Base-by-base conservation (phyloP, 2,329 filamentous ascomycete genomes). In the Ophiosphaerella korrae region DNA sequence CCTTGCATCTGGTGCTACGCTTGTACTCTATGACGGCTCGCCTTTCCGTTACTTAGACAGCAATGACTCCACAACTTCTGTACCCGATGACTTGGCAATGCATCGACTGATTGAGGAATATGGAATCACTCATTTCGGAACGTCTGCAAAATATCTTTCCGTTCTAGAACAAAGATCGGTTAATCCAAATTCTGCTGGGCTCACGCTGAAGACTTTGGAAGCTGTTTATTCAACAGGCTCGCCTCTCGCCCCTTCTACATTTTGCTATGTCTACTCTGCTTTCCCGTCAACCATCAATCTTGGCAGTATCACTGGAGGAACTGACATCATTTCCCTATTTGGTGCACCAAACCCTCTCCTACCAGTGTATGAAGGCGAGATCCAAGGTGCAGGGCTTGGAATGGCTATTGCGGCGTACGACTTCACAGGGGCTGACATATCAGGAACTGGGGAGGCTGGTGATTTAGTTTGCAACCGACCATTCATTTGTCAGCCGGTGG, bases 151-250 rank as follows among this genome's bases (percentile, higher is more conserved):
- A 60, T 99, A 97, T 69, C 86, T 99, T 12, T 93, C 89, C 0
- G 82, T 95, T 3, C 83, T 99, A 7, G 94, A 99, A 72, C 89
- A 95, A 56, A 89, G 89, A 57, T 54, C 62, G 3, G 55, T 74
- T 9, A 52, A 59, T n/a, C 68, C 70, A 8, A 54, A 45, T 9
- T 50, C 62, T 7, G 63, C 64, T 7, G 65, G 78, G 78, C 81
- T 93, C 21, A 80, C 81, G 0, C 60, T 81, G 16, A 63, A 69
- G 9, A 79, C 80, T 1, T 79, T 99, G 12, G 84, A 88, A 70
- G 91, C 92, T 3, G 91, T 99, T 52, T 97, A 97, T 78, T 96
- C 90, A 16, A 97, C 93, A 1, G 94, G 92, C 29, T 95, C 92
- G 1, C 92, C 93, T 3, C 79, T 99, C 1, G 92, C 93, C 0